phyloP scores from a whole-genome alignment of 2,329 filamentous ascomycete genomes.

The Xylaria sp. region DNA sequence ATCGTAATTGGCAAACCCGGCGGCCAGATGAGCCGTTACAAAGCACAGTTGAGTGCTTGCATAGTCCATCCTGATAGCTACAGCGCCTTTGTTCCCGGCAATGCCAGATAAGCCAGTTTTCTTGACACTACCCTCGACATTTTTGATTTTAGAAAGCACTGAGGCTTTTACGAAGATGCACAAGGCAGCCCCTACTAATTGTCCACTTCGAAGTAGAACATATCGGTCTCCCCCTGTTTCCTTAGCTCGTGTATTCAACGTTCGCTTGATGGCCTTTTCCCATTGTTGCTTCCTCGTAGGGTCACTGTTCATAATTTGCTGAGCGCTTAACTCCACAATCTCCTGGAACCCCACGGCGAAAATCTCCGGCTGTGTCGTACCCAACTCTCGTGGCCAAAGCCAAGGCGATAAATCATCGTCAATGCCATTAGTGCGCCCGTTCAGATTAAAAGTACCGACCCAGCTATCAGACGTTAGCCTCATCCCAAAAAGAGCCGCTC shows the following conservation, averaged over 20 bases:
- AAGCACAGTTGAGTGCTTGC: constrained; percentile 94
- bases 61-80: constrained; percentile 95
- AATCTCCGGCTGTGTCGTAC: constrained; percentile 79
- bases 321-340: constrained; percentile 96
- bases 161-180: constrained; percentile 90
- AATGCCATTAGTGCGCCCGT: constrained; percentile 83
- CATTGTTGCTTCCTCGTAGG: constrained; percentile 85
- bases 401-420: constrained; percentile 84
- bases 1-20: constrained; percentile 96
- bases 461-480: constrained; percentile 52
- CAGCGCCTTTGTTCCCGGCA: constrained; percentile 97
- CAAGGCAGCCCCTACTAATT: constrained; percentile 92
- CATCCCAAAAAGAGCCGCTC: neutral
- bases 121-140: constrained; percentile 95
- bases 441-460: constrained; percentile 94
- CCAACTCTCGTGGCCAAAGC: constrained; percentile 75
- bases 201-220: constrained; percentile 88
- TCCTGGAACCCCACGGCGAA: constrained; percentile 95
- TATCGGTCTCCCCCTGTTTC: constrained; percentile 78
- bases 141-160: constrained; percentile 84
- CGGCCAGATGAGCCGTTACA: constrained; percentile 94
- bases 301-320: constrained; percentile 99
- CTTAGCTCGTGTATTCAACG: constrained; percentile 77
- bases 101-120: constrained; percentile 96
- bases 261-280: constrained; percentile 83